phyloP scores from a whole-genome alignment of 2,329 filamentous ascomycete genomes.

The Ophiobolus disseminans region DNA sequence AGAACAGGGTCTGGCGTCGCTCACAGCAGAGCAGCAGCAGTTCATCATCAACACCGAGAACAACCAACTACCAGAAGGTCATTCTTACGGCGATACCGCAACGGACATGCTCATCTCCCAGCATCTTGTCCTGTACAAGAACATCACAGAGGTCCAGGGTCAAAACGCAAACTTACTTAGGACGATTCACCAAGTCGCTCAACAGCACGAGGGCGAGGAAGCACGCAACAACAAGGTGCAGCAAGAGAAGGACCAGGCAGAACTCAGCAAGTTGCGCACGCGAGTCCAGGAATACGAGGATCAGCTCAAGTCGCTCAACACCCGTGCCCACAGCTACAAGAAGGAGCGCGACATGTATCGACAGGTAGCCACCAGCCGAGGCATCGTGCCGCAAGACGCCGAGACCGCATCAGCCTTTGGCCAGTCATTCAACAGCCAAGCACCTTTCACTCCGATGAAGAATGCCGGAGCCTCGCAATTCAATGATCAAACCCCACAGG shows the following conservation, averaged over 20 bases:
- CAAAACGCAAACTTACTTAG: constrained; percentile 87
- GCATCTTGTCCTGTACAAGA: constrained; percentile 87
- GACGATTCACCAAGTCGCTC: constrained; percentile 82
- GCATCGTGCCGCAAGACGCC: constrained; percentile 59
- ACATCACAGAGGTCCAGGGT: constrained; percentile 81
- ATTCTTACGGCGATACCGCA: constrained; percentile 72
- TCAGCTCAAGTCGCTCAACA: constrained; percentile 80
- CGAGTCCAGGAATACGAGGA: constrained; percentile 82
- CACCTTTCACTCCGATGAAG: constrained; percentile 51
- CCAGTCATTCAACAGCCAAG: constrained; percentile 26
- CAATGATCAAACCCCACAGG: constrained; percentile 56
- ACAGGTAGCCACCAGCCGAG: constrained; percentile 83
- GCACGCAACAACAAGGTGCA: constrained; percentile 67
- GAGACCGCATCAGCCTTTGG: constrained; percentile 27
- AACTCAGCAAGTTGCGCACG: constrained; percentile 75
- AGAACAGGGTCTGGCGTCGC: constrained; percentile 76
- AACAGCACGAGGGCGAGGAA: constrained; percentile 90
- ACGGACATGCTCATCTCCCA: constrained; percentile 90
- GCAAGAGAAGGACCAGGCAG: constrained; percentile 65
- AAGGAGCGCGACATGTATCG: constrained; percentile 98
- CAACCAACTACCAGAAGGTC: constrained; percentile 74
- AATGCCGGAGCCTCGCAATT: constrained; percentile 45
- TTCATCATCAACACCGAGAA: constrained; percentile 80
- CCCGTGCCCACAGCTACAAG: constrained; percentile 89
- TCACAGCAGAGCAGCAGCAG: constrained; percentile 74